Evolutionary conservation across 139 green algal species (phyloP).

Genomic region (Penium margaritaceum): DNA sequence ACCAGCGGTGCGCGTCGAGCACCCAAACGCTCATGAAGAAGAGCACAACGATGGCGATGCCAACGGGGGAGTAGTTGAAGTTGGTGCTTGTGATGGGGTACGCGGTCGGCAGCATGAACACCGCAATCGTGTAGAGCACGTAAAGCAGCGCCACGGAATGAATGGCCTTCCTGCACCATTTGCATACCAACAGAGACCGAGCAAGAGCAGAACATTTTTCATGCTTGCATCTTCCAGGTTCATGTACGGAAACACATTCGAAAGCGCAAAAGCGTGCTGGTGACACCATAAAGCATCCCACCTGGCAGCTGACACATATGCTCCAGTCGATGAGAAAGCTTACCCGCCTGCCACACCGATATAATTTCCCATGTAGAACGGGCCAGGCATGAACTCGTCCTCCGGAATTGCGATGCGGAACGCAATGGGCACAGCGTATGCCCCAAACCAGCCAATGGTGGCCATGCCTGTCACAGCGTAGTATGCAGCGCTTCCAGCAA

Average conservation of each 20-base stretch:
- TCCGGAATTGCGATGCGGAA: conserved; percentile 4
- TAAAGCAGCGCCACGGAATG: neutral
- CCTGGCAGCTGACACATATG: no score
- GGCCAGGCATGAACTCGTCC: neutral
- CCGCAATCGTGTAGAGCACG: conserved; percentile 20
- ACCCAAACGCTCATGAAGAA: no score
- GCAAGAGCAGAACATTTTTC: no score
- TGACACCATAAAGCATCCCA: no score
- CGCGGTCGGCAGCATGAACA: conserved; percentile 18
- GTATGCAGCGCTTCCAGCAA: neutral
- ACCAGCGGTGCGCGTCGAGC: no score
- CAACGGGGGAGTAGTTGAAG: conserved; percentile 22
- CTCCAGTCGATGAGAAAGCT: no score
- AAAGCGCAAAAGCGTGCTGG: no score
- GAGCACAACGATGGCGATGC: no score
- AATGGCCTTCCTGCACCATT: conserved; percentile 8
- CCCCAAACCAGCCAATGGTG: conserved; percentile 11
- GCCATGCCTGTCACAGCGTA: conserved; percentile 8
- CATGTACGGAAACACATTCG: no score
- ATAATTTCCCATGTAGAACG: conserved; percentile 20
- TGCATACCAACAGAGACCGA: no score
- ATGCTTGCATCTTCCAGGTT: no score
- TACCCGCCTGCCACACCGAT: no score
- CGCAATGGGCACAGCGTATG: conserved; percentile 24
- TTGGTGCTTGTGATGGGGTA: conserved; percentile 29